phyloP scores from a whole-genome alignment of 2,329 filamentous ascomycete species.

The Rosellinia necatrix region DNA sequence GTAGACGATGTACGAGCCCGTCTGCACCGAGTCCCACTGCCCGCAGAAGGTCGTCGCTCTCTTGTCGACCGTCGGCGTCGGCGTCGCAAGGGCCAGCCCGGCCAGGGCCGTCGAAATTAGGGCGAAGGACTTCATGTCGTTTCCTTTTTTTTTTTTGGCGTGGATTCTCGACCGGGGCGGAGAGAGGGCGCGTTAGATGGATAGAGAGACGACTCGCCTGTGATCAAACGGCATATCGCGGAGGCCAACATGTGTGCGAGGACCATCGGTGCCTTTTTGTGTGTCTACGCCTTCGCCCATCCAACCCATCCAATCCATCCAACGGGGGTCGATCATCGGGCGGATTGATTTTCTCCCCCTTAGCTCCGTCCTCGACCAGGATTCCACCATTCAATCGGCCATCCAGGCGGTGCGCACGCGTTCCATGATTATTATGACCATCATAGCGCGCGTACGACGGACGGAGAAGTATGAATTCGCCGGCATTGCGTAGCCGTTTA shows the following conservation, averaged over 20 bases:
- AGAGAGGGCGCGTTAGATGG: not conserved
- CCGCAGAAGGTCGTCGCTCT: constrained; percentile 32
- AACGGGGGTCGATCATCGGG: not conserved
- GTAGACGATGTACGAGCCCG: constrained; percentile 53
- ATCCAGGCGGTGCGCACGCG: not conserved
- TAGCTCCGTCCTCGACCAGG: not conserved
- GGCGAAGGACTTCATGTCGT: constrained; percentile 26
- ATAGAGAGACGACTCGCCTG: not conserved
- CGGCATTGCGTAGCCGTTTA: constrained; percentile 6
- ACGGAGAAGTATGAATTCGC: not conserved
- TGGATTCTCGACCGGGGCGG: too few species aligned
- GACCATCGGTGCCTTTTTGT: constrained; percentile 14
- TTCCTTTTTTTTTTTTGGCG: not conserved
- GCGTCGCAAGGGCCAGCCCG: constrained; percentile 22
- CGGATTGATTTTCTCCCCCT: constrained; percentile 22
- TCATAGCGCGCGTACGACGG: not conserved
- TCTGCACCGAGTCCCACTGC: constrained; percentile 36
- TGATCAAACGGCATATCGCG: not conserved
- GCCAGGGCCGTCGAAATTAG: constrained; percentile 15
- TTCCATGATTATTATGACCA: not conserved
- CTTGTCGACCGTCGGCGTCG: constrained; percentile 27
- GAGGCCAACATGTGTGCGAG: not conserved
- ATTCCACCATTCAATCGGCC: not conserved
- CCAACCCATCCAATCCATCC: too few species aligned
- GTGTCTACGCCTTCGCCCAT: not conserved